Conservation (phyloP, 208 protist species). For the Crithidia thermophila region DNA sequence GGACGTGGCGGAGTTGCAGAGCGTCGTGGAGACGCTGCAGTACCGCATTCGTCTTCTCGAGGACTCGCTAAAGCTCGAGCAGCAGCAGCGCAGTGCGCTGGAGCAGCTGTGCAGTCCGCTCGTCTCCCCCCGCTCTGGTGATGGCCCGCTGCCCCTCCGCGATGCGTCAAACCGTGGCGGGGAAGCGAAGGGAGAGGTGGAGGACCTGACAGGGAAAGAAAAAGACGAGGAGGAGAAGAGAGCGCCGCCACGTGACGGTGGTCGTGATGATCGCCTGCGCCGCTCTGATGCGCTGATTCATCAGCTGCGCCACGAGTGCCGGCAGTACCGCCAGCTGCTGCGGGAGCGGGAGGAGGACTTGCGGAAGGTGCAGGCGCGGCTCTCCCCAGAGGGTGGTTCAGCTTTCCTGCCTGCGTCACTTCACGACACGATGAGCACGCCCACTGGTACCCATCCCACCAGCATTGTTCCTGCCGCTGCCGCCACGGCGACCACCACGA, state of each 20-base stretch:
- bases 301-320: slow-evolving; percentile 13
- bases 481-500: too few relatives aligned
- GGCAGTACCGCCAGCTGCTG: slow-evolving; percentile 25
- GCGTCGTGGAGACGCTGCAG: slow-evolving; percentile 16
- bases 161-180: too few relatives aligned
- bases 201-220: background rate
- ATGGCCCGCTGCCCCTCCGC: background rate
- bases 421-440: too few relatives aligned
- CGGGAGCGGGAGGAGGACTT: slow-evolving; percentile 26
- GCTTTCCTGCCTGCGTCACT: too few relatives aligned
- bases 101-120: background rate
- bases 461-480: too few relatives aligned
- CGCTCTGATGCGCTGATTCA: background rate
- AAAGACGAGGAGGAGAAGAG: background rate
- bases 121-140: background rate
- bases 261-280: slow-evolving; percentile 2
- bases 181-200: too few relatives aligned
- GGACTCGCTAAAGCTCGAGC: slow-evolving; percentile 17
- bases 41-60: slow-evolving; percentile 24
- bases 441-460: too few relatives aligned
- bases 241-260: too few relatives aligned
- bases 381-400: background rate
- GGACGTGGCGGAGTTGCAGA: slow-evolving; percentile 15
- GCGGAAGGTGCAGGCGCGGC: background rate
- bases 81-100: slow-evolving; percentile 20